Percentiles rank a stretch among this genome's conserved stretches.
phyloP scores from a whole-genome alignment of 306 rosid species.

The Cucumis melo region DNA sequence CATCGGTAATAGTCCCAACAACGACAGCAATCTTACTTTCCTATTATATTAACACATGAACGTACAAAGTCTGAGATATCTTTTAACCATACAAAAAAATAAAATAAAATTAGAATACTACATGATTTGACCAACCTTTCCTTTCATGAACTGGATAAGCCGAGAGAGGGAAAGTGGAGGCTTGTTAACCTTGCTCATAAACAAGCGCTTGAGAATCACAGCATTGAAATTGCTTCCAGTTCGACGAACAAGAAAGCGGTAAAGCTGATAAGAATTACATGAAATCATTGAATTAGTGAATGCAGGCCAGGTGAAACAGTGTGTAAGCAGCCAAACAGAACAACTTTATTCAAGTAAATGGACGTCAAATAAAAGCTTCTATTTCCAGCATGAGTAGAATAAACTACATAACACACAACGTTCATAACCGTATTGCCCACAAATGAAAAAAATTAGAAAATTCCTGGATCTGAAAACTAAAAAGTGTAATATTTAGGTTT shows the following conservation, averaged over 20 bases:
- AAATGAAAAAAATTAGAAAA: background rate
- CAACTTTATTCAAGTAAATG: background rate
- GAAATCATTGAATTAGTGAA: constrained; percentile 4
- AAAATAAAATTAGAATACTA: background rate
- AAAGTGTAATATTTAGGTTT: background rate
- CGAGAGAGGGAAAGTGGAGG: constrained; percentile 73
- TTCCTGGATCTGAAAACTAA: background rate
- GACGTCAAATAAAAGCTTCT: background rate
- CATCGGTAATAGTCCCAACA: constrained; percentile 63
- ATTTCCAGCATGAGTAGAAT: background rate
- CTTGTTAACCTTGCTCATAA: constrained; percentile 80
- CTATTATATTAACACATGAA: constrained; percentile 10
- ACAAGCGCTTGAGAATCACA: constrained; percentile 61
- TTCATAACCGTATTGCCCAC: background rate
- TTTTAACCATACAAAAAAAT: background rate
- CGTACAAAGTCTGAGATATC: background rate
- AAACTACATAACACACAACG: background rate
- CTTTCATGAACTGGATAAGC: constrained; percentile 40
- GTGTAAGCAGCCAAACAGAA: background rate
- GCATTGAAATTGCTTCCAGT: constrained; percentile 70
- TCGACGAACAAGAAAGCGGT: constrained; percentile 79
- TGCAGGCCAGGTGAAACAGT: background rate
- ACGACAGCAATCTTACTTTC: constrained; percentile 55
- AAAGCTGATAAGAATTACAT: constrained; percentile 33
- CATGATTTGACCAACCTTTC: constrained; percentile 39